These are phyloP conservation scores for Olyra latifolia DNA, from an alignment of 176 grass and related monocot species.

Conservation along the genomic window DNA sequence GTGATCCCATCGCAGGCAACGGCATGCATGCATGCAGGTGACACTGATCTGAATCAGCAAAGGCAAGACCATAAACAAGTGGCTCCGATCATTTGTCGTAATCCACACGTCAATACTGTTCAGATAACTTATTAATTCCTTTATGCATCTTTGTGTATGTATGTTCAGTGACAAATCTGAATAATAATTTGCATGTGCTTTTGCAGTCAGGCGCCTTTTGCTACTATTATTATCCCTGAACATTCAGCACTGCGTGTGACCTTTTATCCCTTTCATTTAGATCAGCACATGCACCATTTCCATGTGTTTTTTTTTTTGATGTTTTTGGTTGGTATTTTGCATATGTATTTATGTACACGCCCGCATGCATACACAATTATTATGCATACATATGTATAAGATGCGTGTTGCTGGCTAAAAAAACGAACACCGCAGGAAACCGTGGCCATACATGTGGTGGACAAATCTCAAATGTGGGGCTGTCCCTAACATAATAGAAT, in stretches of 20 bases:
- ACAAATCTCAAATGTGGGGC: neutral
- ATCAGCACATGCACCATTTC: conserved; percentile 8
- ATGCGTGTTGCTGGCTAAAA: no score
- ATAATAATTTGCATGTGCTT: conserved; percentile 14
- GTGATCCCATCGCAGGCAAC: conserved; percentile 19
- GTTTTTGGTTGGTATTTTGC: neutral
- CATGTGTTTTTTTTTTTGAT: neutral
- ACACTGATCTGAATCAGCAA: conserved; percentile 56
- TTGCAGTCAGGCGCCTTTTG: neutral
- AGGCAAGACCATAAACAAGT: conserved; percentile 28
- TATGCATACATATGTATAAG: no score
- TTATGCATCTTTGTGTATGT: neutral
- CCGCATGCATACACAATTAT: no score
- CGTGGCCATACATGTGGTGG: no score
- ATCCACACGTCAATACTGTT: neutral
- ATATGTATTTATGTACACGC: neutral
- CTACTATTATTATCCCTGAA: conserved; percentile 25
- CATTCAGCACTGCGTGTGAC: conserved; percentile 51
- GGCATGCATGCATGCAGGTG: conserved; percentile 26
- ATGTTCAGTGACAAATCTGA: conserved; percentile 11
- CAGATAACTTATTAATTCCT: neutral
- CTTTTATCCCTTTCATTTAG: conserved; percentile 21
- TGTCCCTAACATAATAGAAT: neutral
- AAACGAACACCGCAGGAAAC: no score
- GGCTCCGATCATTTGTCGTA: conserved; percentile 11